Percentiles rank a stretch among this genome's conserved stretches.
Conservation (phyloP, 2,329 filamentous ascomycete genomes). For the Thyridium curvatum region DNA sequence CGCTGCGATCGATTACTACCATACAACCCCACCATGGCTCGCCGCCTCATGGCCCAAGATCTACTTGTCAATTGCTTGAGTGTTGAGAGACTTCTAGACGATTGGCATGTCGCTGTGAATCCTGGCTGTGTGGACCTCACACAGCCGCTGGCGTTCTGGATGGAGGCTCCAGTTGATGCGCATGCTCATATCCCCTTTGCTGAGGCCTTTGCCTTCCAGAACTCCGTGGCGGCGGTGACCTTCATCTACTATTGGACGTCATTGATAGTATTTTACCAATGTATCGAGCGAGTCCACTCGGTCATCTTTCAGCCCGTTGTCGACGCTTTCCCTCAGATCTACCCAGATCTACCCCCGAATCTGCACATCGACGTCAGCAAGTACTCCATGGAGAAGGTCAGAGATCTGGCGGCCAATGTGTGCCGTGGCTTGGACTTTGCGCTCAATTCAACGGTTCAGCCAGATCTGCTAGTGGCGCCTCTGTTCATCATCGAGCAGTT, state of each 20-base stretch:
- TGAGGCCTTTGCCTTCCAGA: conserved; percentile 37
- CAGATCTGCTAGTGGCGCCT: conserved; percentile 37
- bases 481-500: conserved; percentile 35
- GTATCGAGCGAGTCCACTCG: conserved; percentile 37
- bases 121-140: conserved; percentile 4
- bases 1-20: conserved; percentile 35
- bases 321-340: conserved; percentile 30
- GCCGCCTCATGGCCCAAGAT: conserved; percentile 38
- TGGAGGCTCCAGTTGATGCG: conserved; percentile 20
- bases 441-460: conserved; percentile 34
- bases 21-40: conserved; percentile 30
- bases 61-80: conserved; percentile 40
- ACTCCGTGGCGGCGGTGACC: conserved; percentile 34
- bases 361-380: conserved; percentile 30
- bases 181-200: conserved; percentile 34
- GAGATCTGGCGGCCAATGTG: conserved; percentile 39
- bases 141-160: conserved; percentile 31
- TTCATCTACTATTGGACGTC: conserved; percentile 50
- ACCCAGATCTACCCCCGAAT: conserved; percentile 25
- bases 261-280: conserved; percentile 41
- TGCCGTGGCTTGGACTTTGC: conserved; percentile 45
- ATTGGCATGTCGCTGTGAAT: conserved; percentile 34
- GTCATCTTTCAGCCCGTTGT: conserved; percentile 36
- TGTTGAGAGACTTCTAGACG: conserved; percentile 39
- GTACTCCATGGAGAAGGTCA: conserved; percentile 24